A percentile compares a stretch with the other conserved stretches of the same genome.
Evolutionary conservation across 257 asterid species (phyloP).

Genomic region (Ehretia macrophylla): DNA sequence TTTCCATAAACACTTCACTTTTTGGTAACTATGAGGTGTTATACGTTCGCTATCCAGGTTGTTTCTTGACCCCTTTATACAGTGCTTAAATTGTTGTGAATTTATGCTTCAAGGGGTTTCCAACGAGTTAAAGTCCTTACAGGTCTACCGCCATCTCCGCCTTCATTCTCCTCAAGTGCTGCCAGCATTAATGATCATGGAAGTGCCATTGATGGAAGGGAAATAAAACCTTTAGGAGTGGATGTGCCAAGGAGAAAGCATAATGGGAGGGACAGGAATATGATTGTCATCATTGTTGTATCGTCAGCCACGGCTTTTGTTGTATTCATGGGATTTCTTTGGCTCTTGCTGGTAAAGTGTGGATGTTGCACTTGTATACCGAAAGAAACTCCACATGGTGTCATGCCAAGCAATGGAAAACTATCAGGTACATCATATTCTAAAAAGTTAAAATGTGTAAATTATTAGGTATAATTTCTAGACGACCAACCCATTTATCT

Average conservation of each 20-base stretch:
- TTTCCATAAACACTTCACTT: slow-evolving; percentile 39
- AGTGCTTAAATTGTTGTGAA: not conserved
- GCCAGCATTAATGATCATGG: slow-evolving; percentile 43
- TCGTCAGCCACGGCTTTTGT: slow-evolving; percentile 66
- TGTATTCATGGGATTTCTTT: slow-evolving; percentile 50
- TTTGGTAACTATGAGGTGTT: slow-evolving; percentile 74
- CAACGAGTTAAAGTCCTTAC: slow-evolving; percentile 19
- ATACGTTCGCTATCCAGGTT: slow-evolving; percentile 85
- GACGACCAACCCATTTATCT: not conserved
- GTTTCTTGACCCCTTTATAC: not conserved
- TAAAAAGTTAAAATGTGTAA: not conserved
- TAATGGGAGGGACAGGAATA: slow-evolving; percentile 34
- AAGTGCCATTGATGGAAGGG: slow-evolving; percentile 31
- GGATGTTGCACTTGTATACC: slow-evolving; percentile 20
- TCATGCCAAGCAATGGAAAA: slow-evolving; percentile 34
- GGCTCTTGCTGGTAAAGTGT: slow-evolving; percentile 50
- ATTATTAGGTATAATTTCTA: too few relatives aligned
- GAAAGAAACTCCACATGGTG: slow-evolving; percentile 27
- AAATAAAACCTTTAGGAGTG: slow-evolving; percentile 78
- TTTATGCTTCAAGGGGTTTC: slow-evolving; percentile 7
- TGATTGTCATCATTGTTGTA: slow-evolving; percentile 47
- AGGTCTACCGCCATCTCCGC: slow-evolving; percentile 95
- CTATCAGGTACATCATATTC: slow-evolving; percentile 40
- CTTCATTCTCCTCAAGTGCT: slow-evolving; percentile 40
- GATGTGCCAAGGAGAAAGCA: slow-evolving; percentile 53